These are phyloP conservation scores for Serendipita vermifera DNA, from an alignment of 768 basidiomycete species.

Conservation along the genomic window DNA sequence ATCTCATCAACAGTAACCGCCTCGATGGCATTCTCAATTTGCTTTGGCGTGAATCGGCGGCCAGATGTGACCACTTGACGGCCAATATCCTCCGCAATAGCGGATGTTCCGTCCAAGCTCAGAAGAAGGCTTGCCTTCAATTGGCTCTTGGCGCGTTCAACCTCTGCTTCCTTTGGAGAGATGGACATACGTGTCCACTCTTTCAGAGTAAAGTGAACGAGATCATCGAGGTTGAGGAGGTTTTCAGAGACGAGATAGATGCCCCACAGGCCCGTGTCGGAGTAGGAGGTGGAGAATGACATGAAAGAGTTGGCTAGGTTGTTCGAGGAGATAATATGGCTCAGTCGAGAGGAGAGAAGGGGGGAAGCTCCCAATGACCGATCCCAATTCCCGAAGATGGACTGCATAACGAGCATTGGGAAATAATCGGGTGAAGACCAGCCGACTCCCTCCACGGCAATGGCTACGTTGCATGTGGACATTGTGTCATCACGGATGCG, in stretches of 20 bases:
- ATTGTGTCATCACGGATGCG: slow-evolving; percentile 87
- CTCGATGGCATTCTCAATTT: slow-evolving; percentile 88
- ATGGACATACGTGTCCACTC: slow-evolving; percentile 96
- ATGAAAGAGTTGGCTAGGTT: slow-evolving; percentile 99
- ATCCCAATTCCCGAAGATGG: slow-evolving; percentile 99
- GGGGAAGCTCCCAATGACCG: slow-evolving; percentile 84
- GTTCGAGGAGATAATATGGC: slow-evolving; percentile 79
- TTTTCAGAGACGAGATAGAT: slow-evolving; percentile 97
- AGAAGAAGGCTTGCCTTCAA: slow-evolving; percentile 90
- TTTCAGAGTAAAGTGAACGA: slow-evolving; percentile 83
- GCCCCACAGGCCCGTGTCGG: slow-evolving; percentile 98
- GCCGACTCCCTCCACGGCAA: slow-evolving; percentile 94
- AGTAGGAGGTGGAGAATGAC: slow-evolving; percentile 98
- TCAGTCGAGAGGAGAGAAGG: slow-evolving; percentile 80
- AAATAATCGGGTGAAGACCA: slow-evolving; percentile 99
- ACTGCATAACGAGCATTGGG: slow-evolving; percentile 98
- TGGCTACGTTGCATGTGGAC: slow-evolving; percentile 82
- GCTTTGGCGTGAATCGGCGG: slow-evolving; percentile 74
- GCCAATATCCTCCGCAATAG: slow-evolving; percentile 97
- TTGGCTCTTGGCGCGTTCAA: slow-evolving; percentile 97
- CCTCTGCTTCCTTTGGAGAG: slow-evolving; percentile 68
- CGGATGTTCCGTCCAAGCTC: slow-evolving; percentile 87
- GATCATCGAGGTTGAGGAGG: slow-evolving; percentile 82
- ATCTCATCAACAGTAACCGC: slow-evolving; percentile 81
- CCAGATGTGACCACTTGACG: slow-evolving; percentile 92